Base-by-base conservation (phyloP, 805 yeast species). In the Groenewaldozyma salmanticensis region DNA sequence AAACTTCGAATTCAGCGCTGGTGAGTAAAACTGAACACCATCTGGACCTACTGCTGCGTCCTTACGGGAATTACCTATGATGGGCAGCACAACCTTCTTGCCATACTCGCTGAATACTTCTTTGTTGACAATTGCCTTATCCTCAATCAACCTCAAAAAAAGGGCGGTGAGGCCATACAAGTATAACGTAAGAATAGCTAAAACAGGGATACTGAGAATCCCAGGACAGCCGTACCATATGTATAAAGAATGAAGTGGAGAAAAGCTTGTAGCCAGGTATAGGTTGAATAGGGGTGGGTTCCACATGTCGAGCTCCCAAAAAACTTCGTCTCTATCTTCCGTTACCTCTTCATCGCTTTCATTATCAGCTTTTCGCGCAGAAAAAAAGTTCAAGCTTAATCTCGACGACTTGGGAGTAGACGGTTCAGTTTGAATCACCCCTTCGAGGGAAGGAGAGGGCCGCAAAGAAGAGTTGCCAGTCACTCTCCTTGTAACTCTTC, bases 81-180 rank as follows among this genome's bases (percentile, higher is more conserved):
- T 68, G 2, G 86, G 87, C 27, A 69, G 69, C 15, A 80, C 79
- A 46, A 68, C 74, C 54, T 82, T 81, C 22, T 67, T 58, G 49
- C 78, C 71, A 51, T 77, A 77, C 51, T 83, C 92, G 29, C 69
- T 70, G 44, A 77, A 63, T 46, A 74, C 72, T 52, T 81, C 85
- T 44, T 71, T 72, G 43, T 69, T 68, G 3, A 82, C 54, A 5
- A 80, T 63, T 40, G 73, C 75, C 47, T 77, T 79, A 58, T 82
- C 88, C 33, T 70, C 62, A 15, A 77, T 42, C 39, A 74, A 61
- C 1, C 60, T 64, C 27, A 71, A 59, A 52, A 74, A 82, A 33
- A 66, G 63, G 29, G 52, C 47, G n/a, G 63, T 52, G 11, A 75
- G 54, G 4, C 73, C 45, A 24, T 59, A 58, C 44, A 68, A 41